These are phyloP conservation scores for Epichloe gansuensis DNA, from an alignment of 2,329 filamentous ascomycete genomes.

Conservation along the genomic window DNA sequence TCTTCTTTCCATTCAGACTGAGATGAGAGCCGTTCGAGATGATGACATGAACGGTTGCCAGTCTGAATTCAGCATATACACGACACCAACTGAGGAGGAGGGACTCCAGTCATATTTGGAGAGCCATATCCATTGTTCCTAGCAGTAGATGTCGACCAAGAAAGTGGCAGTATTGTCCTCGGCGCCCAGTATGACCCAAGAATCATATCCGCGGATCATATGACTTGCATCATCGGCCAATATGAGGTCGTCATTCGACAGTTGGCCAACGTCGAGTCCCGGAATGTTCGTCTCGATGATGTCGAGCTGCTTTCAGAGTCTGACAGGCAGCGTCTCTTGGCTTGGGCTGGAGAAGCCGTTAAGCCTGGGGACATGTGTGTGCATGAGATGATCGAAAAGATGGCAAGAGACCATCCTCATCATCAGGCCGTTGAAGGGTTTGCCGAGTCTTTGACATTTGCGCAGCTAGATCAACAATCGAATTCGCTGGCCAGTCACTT, in stretches of 20 bases:
- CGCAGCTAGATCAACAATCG: background rate
- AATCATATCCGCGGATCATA: background rate
- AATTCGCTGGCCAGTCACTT: background rate
- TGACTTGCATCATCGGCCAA: background rate
- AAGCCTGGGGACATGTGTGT: background rate
- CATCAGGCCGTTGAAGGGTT: background rate
- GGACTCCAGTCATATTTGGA: background rate
- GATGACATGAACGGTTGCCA: background rate
- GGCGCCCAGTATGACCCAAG: background rate
- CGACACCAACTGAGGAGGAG: background rate
- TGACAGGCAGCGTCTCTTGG: background rate
- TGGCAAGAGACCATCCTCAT: background rate
- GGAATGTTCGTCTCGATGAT: background rate
- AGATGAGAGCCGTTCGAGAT: background rate
- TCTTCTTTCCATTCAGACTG: background rate
- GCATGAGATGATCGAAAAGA: background rate
- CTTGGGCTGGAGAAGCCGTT: background rate
- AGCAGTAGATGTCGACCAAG: background rate
- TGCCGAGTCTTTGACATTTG: background rate
- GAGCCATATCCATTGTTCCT: background rate
- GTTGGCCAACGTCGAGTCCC: background rate
- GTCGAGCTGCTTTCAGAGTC: background rate
- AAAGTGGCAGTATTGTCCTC: background rate
- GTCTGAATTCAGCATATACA: background rate
- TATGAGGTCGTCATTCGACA: background rate